Percentiles rank a stretch among this genome's conserved stretches.
Conservation (phyloP, 495 filamentous ascomycete species). For the Neurospora sp. region DNA sequence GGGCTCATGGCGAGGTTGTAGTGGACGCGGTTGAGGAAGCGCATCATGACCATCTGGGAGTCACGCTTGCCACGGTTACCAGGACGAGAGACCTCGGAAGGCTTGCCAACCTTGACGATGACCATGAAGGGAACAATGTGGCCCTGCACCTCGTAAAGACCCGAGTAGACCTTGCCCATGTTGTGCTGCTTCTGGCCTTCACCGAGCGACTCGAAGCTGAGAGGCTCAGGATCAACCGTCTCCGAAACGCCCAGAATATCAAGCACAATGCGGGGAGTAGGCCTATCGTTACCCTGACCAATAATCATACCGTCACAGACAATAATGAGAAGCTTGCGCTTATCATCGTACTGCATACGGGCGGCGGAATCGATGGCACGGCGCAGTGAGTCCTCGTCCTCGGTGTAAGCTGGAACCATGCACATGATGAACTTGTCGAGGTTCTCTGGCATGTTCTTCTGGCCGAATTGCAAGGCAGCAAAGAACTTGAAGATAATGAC, state of each 20-base stretch:
- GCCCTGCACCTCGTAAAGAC: conserved; percentile 93
- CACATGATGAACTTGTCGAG: conserved; percentile 98
- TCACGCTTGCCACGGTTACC: conserved; percentile 99
- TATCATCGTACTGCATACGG: conserved; percentile 95
- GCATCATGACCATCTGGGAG: conserved; percentile 96
- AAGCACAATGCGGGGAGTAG: conserved; percentile 90
- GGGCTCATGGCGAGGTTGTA: conserved; percentile 95
- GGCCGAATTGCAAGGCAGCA: conserved; percentile 86
- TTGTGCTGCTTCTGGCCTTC: conserved; percentile 98
- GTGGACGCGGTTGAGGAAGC: conserved; percentile 96
- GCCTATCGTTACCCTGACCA: conserved; percentile 92
- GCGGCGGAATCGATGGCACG: conserved; percentile 95
- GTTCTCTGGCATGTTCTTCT: conserved; percentile 86
- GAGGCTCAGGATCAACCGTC: conserved; percentile 86
- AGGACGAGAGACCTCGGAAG: conserved; percentile 89
- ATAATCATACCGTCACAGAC: conserved; percentile 99
- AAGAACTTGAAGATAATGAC: conserved; percentile 96
- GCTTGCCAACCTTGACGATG: conserved; percentile 94
- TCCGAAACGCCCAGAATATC: conserved; percentile 95
- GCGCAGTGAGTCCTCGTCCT: conserved; percentile 93
- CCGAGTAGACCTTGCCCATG: conserved; percentile 98
- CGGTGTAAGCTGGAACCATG: conserved; percentile 95
- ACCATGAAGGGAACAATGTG: conserved; percentile 98
- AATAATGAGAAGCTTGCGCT: conserved; percentile 88
- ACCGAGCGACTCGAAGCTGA: conserved; percentile 94